Conservation (phyloP, 257 asterid genomes). For the Sherardia arvensis region DNA sequence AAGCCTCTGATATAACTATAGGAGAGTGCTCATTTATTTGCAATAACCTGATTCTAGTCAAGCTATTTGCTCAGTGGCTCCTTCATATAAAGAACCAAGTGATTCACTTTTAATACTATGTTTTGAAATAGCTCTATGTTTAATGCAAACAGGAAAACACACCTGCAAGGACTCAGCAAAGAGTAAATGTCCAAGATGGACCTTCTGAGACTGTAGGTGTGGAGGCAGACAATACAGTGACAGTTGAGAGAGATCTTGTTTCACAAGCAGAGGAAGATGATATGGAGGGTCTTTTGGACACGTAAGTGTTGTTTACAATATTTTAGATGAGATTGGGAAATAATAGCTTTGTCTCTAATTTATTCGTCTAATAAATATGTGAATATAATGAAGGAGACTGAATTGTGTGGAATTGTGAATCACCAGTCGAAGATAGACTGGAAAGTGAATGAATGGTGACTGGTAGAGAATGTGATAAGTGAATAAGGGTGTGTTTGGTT, state of each 20-base stretch:
- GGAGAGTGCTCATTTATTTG: not conserved
- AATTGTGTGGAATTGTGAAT: not conserved
- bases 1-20: not conserved
- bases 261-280: constrained; percentile 98
- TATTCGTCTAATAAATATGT: not conserved
- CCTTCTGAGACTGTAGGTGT: constrained; percentile 18
- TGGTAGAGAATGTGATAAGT: not conserved
- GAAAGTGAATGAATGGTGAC: not conserved
- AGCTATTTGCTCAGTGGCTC: not conserved
- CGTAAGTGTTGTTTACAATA: constrained; percentile 44
- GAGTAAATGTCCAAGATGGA: constrained; percentile 40
- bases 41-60: not conserved
- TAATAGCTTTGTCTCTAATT: not conserved
- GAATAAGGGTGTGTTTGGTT: not conserved
- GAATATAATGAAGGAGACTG: not conserved
- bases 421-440: not conserved
- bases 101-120: not conserved
- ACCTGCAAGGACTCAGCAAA: constrained; percentile 47
- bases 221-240: constrained; percentile 72
- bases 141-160: constrained; percentile 60
- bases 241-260: constrained; percentile 94
- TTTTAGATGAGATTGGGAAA: not conserved
- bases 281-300: constrained; percentile 98
- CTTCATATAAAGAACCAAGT: not conserved
- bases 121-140: not conserved